Evolutionary conservation across 768 basidiomycete species (phyloP), one percentile per base, ranked within the genome.

Genomic region (Daedaleopsis sinensis): DNA sequence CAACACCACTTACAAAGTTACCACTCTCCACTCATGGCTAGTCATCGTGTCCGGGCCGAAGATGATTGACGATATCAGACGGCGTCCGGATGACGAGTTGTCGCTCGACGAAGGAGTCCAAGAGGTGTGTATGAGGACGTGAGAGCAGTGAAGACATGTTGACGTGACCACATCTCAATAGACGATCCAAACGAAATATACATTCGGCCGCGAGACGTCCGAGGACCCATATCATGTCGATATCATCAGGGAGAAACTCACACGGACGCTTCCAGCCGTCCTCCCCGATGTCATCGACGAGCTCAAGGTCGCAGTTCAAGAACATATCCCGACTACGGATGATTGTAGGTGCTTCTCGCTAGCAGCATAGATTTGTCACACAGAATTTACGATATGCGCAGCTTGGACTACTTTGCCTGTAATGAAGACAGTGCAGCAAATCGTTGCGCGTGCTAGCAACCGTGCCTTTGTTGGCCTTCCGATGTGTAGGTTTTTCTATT

Each of bases 161-260:
- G 5, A 36, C 10, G 1, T 35, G 38, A 4, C 19, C 32, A n/a
- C n/a, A 1, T 23, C 46, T 18, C 13, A 23, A 21, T 35, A 57
- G 57, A 57, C 65, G 15, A 39, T 80, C 10, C 76, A 78, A 62
- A 58, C 71, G n/a, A 70, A 78, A 21, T 75, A 76, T 47, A 79
- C 77, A 0, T 57, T 79, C 11, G 77, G 76, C 13, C 49, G 54
- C 1, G 59, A 64, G 11, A 42, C 65, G 5, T 10, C 27, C 35
- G 36, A 57, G 1, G 59, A 70, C 37, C 59, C 48, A 8, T 70
- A 67, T 43, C 72, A 71, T 44, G 47, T 65, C 2, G 58, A 58
- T 4, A 46, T 73, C 39, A 39, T 72, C 19, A 66, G 65, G 15
- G 52, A 67, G 11, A 61, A 68, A 19, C 67, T 73, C 46, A 71